These are phyloP conservation scores for Phytophthora cactorum DNA, from an alignment of 352 stramenopile genomes.

Conservation along the genomic window DNA sequence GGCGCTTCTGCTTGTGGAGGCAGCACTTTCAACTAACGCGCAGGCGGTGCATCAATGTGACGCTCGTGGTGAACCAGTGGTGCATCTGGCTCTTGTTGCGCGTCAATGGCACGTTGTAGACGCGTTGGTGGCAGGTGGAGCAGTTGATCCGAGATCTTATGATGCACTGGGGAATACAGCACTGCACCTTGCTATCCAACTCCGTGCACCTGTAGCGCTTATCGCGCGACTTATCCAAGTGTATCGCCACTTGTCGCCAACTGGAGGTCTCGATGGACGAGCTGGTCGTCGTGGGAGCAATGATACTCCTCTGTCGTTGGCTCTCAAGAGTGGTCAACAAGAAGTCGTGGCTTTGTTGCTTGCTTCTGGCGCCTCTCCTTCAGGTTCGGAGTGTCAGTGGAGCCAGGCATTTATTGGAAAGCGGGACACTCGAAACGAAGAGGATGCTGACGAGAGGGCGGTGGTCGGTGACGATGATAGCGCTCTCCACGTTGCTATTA, in stretches of 20 bases:
- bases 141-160: slow-evolving; percentile 51
- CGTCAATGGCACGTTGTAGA: slow-evolving; percentile 73
- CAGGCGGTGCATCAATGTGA: slow-evolving; percentile 56
- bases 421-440: slow-evolving; percentile 17
- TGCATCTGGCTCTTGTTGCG: slow-evolving; percentile 67
- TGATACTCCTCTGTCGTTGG: slow-evolving; percentile 68
- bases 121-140: slow-evolving; percentile 47
- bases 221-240: slow-evolving; percentile 56
- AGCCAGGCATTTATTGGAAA: slow-evolving; percentile 30
- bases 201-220: slow-evolving; percentile 51
- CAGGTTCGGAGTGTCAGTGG: slow-evolving; percentile 37
- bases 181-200: slow-evolving; percentile 72
- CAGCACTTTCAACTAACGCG: slow-evolving; percentile 38
- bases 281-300: slow-evolving; percentile 42
- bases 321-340: slow-evolving; percentile 58
- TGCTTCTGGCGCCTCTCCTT: slow-evolving; percentile 42
- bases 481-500: slow-evolving; percentile 69
- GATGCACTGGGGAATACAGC: slow-evolving; percentile 58
- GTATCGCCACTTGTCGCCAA: slow-evolving; percentile 39
- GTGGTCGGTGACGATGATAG: slow-evolving; percentile 41
- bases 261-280: slow-evolving; percentile 34
- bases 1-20: slow-evolving; percentile 52
- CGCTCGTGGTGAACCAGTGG: slow-evolving; percentile 50
- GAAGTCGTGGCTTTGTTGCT: slow-evolving; percentile 59
- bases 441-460: slow-evolving; percentile 8